These are phyloP conservation scores for Pseudevernia furfuracea DNA, from an alignment of 495 filamentous ascomycete species.

Conservation along the genomic window DNA sequence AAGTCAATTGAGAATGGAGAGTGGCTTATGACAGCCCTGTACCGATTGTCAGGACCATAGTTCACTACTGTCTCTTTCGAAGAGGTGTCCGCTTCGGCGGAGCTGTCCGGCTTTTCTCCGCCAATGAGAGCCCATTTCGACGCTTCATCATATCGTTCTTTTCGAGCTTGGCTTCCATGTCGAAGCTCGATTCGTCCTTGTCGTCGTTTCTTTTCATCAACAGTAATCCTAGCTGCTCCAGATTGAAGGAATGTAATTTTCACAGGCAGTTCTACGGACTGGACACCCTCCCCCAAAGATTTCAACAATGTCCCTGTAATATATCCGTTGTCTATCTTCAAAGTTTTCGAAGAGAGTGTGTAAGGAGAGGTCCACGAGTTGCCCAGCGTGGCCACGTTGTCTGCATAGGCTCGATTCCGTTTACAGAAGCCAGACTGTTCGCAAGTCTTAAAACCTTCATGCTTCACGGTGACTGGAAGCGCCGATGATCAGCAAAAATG, in stretches of 20 bases:
- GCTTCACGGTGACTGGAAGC: conserved; percentile 69
- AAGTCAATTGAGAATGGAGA: conserved; percentile 80
- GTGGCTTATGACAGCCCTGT: conserved; percentile 74
- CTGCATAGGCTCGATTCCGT: conserved; percentile 84
- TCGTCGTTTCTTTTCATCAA: conserved; percentile 85
- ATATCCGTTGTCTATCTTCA: conserved; percentile 70
- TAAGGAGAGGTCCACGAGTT: conserved; percentile 76
- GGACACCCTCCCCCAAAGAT: conserved; percentile 51
- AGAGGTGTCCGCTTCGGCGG: conserved; percentile 57
- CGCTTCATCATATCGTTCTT: conserved; percentile 89
- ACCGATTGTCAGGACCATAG: conserved; percentile 70
- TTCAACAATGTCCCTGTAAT: conserved; percentile 75
- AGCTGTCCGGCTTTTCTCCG: conserved; percentile 59
- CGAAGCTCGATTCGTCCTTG: conserved; percentile 84
- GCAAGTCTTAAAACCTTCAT: conserved; percentile 94
- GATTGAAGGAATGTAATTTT: conserved; percentile 82
- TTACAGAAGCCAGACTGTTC: conserved; percentile 92
- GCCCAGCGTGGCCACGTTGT: conserved; percentile 55
- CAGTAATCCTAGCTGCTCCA: conserved; percentile 72
- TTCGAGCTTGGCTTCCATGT: conserved; percentile 73
- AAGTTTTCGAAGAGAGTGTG: conserved; percentile 58
- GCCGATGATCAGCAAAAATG: neutral
- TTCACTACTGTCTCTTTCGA: conserved; percentile 68
- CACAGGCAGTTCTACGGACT: conserved; percentile 69
- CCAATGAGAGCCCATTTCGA: conserved; percentile 82